Percentiles rank a stretch among this genome's conserved stretches.
Evolutionary conservation across 805 yeast genomes (phyloP).

Genomic region (Pichia kluyveri): DNA sequence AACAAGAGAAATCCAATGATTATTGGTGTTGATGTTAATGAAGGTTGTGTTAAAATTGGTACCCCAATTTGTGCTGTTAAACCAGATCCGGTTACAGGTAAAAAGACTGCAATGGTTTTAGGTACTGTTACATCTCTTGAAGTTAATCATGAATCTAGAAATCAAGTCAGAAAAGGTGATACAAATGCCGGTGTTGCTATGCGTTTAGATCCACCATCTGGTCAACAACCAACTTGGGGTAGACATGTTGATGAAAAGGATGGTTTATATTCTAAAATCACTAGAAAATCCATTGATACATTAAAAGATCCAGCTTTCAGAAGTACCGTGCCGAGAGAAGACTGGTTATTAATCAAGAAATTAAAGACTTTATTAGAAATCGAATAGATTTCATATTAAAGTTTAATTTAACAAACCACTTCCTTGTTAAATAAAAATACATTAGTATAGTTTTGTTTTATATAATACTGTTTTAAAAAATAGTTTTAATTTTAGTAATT

Average conservation of each 20-base stretch:
- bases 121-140: slow-evolving; percentile 93
- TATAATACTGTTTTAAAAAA: no score
- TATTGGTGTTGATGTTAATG: slow-evolving; percentile 94
- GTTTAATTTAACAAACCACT: not conserved
- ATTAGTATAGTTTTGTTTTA: no score
- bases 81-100: slow-evolving; percentile 76
- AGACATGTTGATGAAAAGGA: slow-evolving; percentile 96
- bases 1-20: slow-evolving; percentile 99
- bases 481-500: no score
- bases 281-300: slow-evolving; percentile 91
- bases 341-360: slow-evolving; percentile 86
- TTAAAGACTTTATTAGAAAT: slow-evolving; percentile 86
- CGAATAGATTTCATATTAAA: slow-evolving; percentile 9
- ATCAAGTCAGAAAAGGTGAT: slow-evolving; percentile 83
- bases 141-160: slow-evolving; percentile 84
- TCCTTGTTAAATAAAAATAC: not conserved
- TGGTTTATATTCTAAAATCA: slow-evolving; percentile 76
- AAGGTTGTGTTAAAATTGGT: slow-evolving; percentile 83
- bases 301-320: slow-evolving; percentile 97
- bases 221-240: slow-evolving; percentile 97
- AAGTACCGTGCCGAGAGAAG: slow-evolving; percentile 87
- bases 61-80: slow-evolving; percentile 95
- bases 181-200: slow-evolving; percentile 98
- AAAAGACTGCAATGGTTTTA: slow-evolving; percentile 56
- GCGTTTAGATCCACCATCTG: slow-evolving; percentile 88